Evolutionary conservation across 106 monocot species (phyloP).

Genomic region (Dioscorea zingiberensis): DNA sequence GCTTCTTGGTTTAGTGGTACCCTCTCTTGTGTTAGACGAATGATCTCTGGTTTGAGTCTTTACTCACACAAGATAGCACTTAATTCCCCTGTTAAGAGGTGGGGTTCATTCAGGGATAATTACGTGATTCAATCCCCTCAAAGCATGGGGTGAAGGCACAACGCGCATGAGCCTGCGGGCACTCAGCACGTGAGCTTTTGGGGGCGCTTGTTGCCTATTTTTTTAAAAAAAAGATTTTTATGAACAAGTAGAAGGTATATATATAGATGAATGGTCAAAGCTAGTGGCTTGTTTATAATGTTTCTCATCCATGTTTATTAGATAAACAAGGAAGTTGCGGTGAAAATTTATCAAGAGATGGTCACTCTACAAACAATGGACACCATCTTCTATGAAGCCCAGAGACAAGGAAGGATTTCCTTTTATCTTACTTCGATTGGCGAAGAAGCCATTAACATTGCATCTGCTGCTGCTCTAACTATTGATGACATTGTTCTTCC

Average conservation of each 20-base stretch:
- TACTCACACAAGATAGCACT: too few relatives aligned
- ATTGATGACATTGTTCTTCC: constrained; percentile 83
- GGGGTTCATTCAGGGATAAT: too few relatives aligned
- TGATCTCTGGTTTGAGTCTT: too few relatives aligned
- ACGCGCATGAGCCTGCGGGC: too few relatives aligned
- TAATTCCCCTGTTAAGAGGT: too few relatives aligned
- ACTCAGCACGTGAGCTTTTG: too few relatives aligned
- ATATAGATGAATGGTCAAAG: not conserved
- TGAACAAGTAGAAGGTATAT: not conserved
- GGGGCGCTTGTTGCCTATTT: too few relatives aligned
- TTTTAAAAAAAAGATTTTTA: too few relatives aligned
- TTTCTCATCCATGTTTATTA: constrained; percentile 15
- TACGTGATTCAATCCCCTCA: too few relatives aligned
- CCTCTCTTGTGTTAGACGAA: not conserved
- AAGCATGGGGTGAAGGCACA: too few relatives aligned
- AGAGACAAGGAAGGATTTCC: constrained; percentile 97
- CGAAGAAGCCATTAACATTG: constrained; percentile 99
- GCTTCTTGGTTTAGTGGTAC: too few relatives aligned
- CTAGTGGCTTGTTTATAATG: not conserved
- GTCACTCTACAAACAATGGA: constrained; percentile 85
- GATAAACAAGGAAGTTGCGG: constrained; percentile 72
- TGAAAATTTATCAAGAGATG: constrained; percentile 80
- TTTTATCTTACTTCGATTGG: constrained; percentile 80
- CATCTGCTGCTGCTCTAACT: constrained; percentile 88
- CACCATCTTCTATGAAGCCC: constrained; percentile 92